A percentile compares a stretch with the other conserved stretches of the same genome.
Conservation (phyloP, 805 yeast species). For the Saturnispora serradocipensis region DNA sequence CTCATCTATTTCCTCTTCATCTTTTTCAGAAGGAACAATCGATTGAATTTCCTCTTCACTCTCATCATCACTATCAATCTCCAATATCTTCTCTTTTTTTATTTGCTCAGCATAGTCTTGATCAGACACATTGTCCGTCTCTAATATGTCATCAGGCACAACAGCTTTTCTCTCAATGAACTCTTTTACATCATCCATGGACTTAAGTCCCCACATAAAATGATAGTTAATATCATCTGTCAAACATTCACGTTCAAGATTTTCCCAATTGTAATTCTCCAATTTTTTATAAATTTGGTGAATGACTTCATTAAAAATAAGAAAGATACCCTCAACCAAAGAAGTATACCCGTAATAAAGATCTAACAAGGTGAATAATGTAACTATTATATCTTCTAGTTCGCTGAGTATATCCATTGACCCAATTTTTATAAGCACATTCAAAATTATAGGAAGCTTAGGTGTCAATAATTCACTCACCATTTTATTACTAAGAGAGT, state of each 20-base stretch:
- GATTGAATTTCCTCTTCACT: conserved; percentile 30
- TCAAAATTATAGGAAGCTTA: conserved; percentile 57
- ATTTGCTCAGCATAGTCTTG: conserved; percentile 15
- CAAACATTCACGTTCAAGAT: conserved; percentile 12
- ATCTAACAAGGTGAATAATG: conserved; percentile 72
- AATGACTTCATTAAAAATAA: conserved; percentile 55
- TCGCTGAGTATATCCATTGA: conserved; percentile 58
- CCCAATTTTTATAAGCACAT: conserved; percentile 59
- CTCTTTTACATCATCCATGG: conserved; percentile 34
- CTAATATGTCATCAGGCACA: conserved; percentile 16
- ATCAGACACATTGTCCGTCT: conserved; percentile 1
- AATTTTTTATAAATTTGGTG: conserved; percentile 37
- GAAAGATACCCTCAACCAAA: conserved; percentile 64
- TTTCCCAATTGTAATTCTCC: conserved; percentile 19
- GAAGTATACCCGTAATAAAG: conserved; percentile 73
- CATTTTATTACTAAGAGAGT: conserved; percentile 61
- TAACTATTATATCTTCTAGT: conserved; percentile 57
- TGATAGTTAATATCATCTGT: conserved; percentile 24
- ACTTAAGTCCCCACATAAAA: conserved; percentile 54
- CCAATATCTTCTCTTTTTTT: conserved; percentile 19
- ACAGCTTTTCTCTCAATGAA: conserved; percentile 33
- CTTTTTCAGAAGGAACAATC: conserved; percentile 23
- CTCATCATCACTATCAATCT: conserved; percentile 28
- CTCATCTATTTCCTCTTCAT: conserved; percentile 15
- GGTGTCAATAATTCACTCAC: conserved; percentile 69